Conservation (phyloP, 2,329 filamentous ascomycete species). For the Didymosphaeria variabile region DNA sequence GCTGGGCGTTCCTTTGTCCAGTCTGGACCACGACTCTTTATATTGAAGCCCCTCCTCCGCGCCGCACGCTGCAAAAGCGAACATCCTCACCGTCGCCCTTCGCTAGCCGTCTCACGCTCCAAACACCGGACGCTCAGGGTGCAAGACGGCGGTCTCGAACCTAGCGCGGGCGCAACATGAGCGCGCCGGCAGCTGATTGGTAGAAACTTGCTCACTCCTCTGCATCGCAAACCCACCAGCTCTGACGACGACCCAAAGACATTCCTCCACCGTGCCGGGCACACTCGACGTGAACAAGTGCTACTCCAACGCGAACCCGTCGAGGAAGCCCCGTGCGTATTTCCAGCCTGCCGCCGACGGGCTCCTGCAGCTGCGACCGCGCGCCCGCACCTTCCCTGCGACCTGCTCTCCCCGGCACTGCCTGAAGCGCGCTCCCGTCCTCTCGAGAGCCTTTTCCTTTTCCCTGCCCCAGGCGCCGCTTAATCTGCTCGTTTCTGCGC, state of each 20-base stretch:
- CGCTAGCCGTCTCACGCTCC: conserved; percentile 7
- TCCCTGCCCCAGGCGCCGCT: conserved; percentile 17
- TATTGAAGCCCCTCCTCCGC: background rate
- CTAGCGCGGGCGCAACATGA: conserved; percentile 13
- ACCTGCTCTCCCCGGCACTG: conserved; percentile 2
- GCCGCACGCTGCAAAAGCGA: background rate
- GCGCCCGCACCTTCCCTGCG: conserved; percentile 11
- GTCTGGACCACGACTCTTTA: conserved; percentile 8
- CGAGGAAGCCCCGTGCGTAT: background rate
- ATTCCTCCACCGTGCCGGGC: conserved; percentile 4
- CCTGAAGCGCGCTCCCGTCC: conserved; percentile 13
- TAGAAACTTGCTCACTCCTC: conserved; percentile 33
- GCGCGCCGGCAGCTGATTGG: conserved; percentile 4
- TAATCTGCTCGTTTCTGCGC: conserved; percentile 37
- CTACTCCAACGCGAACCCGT: background rate
- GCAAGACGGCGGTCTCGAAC: conserved; percentile 21
- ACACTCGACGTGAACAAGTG: background rate
- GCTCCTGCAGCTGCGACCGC: conserved; percentile 1
- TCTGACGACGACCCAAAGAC: conserved; percentile 15
- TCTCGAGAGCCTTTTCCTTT: conserved; percentile 16
- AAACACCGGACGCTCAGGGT: conserved; percentile 10
- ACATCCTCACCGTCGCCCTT: background rate
- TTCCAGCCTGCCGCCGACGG: background rate
- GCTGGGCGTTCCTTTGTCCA: conserved; percentile 15
- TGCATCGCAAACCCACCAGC: conserved; percentile 16